A percentile compares a stretch with the other conserved stretches of the same genome.
Conservation (phyloP, 225 moss, liverwort and hornwort genomes). For the Polytrichum commune region DNA sequence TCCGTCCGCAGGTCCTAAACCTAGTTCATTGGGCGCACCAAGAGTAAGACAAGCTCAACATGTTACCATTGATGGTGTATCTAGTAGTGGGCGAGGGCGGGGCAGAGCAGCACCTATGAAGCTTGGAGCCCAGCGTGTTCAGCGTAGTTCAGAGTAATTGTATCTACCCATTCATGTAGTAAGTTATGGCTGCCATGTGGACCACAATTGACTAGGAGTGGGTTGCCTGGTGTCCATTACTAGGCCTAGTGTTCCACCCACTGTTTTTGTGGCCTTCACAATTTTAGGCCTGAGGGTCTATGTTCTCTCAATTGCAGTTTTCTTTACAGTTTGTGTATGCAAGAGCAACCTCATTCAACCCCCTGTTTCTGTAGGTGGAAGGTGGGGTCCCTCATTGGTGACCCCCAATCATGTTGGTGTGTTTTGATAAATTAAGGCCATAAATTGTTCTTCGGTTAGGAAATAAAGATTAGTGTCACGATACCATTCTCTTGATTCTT, state of each 20-base stretch:
- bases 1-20: conserved; percentile 36
- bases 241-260: too few species aligned
- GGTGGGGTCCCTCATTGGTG: too few species aligned
- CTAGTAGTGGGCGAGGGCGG: conserved; percentile 72
- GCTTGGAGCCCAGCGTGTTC: conserved; percentile 81
- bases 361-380: too few species aligned
- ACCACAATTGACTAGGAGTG: too few species aligned
- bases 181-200: too few species aligned
- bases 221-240: too few species aligned
- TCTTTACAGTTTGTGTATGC: too few species aligned
- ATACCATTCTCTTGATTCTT: conserved; percentile 1
- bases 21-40: conserved; percentile 34
- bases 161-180: neutral
- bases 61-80: conserved; percentile 56
- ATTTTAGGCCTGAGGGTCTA: too few species aligned
- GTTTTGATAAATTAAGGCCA: conserved; percentile 32
- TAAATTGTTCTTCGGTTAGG: conserved; percentile 23
- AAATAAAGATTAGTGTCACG: conserved; percentile 26
- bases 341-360: too few species aligned
- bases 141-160: conserved; percentile 39
- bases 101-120: conserved; percentile 84
- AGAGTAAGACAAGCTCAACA: conserved; percentile 72
- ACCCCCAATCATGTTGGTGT: conserved; percentile 21
- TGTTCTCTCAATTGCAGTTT: too few species aligned
- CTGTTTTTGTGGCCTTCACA: too few species aligned